A percentile compares a stretch with the other conserved stretches of the same genome.
phyloP scores from a whole-genome alignment of 129 eudicot species.

The sunflower (Helianthus annuus) region HanXRQr2.0-SUNRISE NC_035447.2:102744425-102744924 shows the following conservation, averaged over 20 bases:
- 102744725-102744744: too few species aligned
- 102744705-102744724: not conserved
- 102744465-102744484: constrained; percentile 69
- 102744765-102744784: too few species aligned
- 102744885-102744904: too few species aligned
- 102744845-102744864: too few species aligned
- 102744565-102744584: constrained; percentile 80
- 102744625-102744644: constrained; percentile 40
- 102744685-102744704: constrained; percentile 50
- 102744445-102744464: constrained; percentile 61
- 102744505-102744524: constrained; percentile 75
- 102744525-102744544: constrained; percentile 79
- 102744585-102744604: constrained; percentile 90
- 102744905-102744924: too few species aligned
- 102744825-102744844: too few species aligned
- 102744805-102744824: too few species aligned
- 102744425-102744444: not conserved
- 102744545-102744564: constrained; percentile 80
- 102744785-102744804: too few species aligned
- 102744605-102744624: constrained; percentile 81
- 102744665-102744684: constrained; percentile 88
- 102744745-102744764: too few species aligned
- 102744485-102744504: constrained; percentile 42
- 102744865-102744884: too few species aligned
- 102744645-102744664: constrained; percentile 62